Conservation (phyloP, 2,329 filamentous ascomycete genomes). For the Akanthomyces uredinophilus region DNA sequence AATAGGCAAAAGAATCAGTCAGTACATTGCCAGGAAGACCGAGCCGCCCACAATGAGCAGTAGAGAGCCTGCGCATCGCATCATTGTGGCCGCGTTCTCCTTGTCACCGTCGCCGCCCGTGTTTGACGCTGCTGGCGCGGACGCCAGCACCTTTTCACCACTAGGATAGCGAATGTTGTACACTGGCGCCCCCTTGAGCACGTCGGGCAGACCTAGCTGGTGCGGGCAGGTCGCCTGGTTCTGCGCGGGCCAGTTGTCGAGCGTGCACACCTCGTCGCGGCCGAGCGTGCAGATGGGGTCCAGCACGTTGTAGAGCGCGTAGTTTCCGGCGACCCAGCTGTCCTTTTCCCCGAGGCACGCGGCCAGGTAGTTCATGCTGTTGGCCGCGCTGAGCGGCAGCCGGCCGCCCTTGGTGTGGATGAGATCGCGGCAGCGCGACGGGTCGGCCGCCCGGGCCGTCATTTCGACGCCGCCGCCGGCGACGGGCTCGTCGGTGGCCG, state of each 20-base stretch:
- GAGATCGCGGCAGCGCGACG: slow-evolving; percentile 42
- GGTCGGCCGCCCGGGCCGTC: slow-evolving; percentile 39
- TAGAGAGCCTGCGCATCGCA: background rate
- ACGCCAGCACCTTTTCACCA: slow-evolving; percentile 36
- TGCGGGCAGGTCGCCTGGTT: slow-evolving; percentile 43
- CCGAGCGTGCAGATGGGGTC: slow-evolving; percentile 44
- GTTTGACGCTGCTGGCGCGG: background rate
- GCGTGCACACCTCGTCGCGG: slow-evolving; percentile 40
- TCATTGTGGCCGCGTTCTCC: background rate
- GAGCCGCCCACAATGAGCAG: background rate
- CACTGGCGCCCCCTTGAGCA: slow-evolving; percentile 35
- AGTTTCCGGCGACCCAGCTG: slow-evolving; percentile 45
- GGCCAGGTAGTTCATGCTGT: slow-evolving; percentile 49
- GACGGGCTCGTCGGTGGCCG: slow-evolving; percentile 40
- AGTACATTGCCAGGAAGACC: background rate
- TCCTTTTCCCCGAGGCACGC: slow-evolving; percentile 35
- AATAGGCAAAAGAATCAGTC: background rate
- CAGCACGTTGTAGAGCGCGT: slow-evolving; percentile 46
- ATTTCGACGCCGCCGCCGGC: slow-evolving; percentile 46
- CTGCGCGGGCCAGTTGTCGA: slow-evolving; percentile 34
- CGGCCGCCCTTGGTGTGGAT: slow-evolving; percentile 37
- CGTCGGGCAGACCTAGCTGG: slow-evolving; percentile 33
- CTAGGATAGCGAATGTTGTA: slow-evolving; percentile 44
- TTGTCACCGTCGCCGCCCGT: background rate
- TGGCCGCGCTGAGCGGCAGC: slow-evolving; percentile 42